Evolutionary conservation across 2,329 filamentous ascomycete genomes (phyloP).

Genomic region (Epichloe uncinata): DNA sequence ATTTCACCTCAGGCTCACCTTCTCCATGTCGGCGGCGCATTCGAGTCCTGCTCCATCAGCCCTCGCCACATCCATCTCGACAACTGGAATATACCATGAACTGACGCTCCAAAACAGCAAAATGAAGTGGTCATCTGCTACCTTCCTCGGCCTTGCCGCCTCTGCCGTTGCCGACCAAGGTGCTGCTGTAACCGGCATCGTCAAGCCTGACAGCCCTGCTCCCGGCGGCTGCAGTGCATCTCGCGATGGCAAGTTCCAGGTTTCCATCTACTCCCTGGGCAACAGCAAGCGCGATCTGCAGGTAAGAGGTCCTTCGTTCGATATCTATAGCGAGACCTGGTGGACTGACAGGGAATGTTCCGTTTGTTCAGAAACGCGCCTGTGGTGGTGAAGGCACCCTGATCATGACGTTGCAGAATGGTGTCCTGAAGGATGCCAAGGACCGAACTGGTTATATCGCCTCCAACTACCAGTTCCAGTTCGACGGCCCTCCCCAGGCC

Average conservation of each 20-base stretch:
- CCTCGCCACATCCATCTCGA: background rate
- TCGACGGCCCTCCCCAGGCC: slow-evolving; percentile 56
- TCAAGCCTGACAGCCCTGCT: slow-evolving; percentile 33
- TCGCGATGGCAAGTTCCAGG: slow-evolving; percentile 42
- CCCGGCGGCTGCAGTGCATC: slow-evolving; percentile 39
- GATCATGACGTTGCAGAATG: slow-evolving; percentile 48
- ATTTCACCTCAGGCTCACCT: background rate
- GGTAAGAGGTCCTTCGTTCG: slow-evolving; percentile 13
- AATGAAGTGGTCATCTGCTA: slow-evolving; percentile 20
- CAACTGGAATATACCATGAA: background rate
- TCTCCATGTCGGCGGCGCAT: background rate
- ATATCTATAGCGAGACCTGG: background rate
- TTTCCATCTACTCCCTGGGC: slow-evolving; percentile 34
- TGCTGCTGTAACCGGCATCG: slow-evolving; percentile 25
- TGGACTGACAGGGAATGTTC: background rate
- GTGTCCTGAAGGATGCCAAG: slow-evolving; percentile 50
- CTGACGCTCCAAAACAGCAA: slow-evolving; percentile 8
- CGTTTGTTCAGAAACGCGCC: slow-evolving; percentile 13
- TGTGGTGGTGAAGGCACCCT: slow-evolving; percentile 36
- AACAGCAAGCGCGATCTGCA: slow-evolving; percentile 22
- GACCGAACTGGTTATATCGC: slow-evolving; percentile 67
- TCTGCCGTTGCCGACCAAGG: slow-evolving; percentile 28
- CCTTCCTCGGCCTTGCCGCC: slow-evolving; percentile 27
- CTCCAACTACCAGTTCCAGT: slow-evolving; percentile 70
- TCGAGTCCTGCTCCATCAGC: background rate